Evolutionary conservation across 2,329 filamentous ascomycete genomes (phyloP).

Genomic region (Aspergillus pseudoterreus): DNA sequence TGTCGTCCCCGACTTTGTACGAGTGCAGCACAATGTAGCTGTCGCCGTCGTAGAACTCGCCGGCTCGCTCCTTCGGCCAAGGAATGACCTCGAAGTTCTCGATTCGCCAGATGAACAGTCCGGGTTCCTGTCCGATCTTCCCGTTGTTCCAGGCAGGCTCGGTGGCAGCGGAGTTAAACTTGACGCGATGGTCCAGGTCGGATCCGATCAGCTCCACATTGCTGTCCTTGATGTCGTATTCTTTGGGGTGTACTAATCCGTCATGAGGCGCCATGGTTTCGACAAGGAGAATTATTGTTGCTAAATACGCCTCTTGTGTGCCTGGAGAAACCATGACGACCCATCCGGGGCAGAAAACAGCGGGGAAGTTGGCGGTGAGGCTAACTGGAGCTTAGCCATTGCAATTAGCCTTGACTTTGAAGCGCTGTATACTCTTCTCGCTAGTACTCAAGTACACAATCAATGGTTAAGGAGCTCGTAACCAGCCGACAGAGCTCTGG

Average conservation of each 20-base stretch:
- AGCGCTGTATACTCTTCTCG: too few relatives aligned
- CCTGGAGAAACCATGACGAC: too few relatives aligned
- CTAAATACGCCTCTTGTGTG: too few relatives aligned
- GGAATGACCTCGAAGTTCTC: constrained; percentile 63
- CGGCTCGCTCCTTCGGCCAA: constrained; percentile 56
- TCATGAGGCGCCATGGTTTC: constrained; percentile 56
- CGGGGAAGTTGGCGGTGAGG: too few relatives aligned
- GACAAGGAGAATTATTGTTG: too few relatives aligned
- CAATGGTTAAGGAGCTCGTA: too few relatives aligned
- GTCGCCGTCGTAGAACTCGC: constrained; percentile 64
- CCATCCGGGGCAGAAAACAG: too few relatives aligned
- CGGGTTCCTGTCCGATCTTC: constrained; percentile 49
- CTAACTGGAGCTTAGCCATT: too few relatives aligned
- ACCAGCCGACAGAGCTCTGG: too few relatives aligned
- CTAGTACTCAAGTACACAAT: too few relatives aligned
- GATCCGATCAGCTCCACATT: constrained; percentile 64
- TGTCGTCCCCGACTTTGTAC: constrained; percentile 49
- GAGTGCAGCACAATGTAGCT: constrained; percentile 65
- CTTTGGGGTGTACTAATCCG: constrained; percentile 59
- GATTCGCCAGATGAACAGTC: constrained; percentile 63
- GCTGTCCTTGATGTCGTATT: constrained; percentile 66
- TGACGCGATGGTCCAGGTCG: constrained; percentile 64
- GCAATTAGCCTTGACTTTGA: too few relatives aligned
- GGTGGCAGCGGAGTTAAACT: constrained; percentile 61
- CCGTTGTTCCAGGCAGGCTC: constrained; percentile 67